phyloP scores from a whole-genome alignment of 805 yeast genomes.

The Candida methanosorbosa region DNA sequence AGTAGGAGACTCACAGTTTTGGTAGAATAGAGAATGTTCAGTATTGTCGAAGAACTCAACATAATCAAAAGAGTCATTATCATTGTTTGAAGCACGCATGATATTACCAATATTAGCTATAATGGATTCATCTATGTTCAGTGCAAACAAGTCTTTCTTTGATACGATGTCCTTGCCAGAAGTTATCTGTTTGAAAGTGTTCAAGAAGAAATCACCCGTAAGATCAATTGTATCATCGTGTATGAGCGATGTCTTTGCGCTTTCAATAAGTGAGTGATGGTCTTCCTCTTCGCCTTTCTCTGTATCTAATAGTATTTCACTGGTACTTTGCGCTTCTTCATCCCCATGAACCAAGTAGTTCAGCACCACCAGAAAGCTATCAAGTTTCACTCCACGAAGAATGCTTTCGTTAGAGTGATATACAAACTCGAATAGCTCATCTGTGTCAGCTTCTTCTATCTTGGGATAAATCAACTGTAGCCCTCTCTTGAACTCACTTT shows the following conservation, averaged over 20 bases:
- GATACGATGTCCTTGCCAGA: constrained; percentile 23
- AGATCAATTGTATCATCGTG: constrained; percentile 28
- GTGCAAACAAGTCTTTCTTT: constrained; percentile 48
- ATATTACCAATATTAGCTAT: too few relatives aligned
- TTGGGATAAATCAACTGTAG: constrained; percentile 32
- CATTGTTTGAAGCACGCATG: too few relatives aligned
- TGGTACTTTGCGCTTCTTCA: too few relatives aligned
- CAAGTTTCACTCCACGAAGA: constrained; percentile 18
- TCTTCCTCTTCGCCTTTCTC: neutral
- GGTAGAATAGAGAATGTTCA: too few relatives aligned
- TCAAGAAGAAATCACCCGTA: constrained; percentile 29
- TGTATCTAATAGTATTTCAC: too few relatives aligned
- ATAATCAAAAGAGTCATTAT: too few relatives aligned
- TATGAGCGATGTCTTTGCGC: constrained; percentile 18
- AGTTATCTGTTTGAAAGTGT: constrained; percentile 22
- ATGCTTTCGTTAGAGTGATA: constrained; percentile 13
- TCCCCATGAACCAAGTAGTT: constrained; percentile 9
- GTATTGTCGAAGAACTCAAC: too few relatives aligned
- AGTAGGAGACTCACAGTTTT: too few relatives aligned
- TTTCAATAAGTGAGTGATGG: too few relatives aligned
- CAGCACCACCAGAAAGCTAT: constrained; percentile 17
- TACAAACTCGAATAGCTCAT: constrained; percentile 27
- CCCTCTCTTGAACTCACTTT: constrained; percentile 34
- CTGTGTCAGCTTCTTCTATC: constrained; percentile 24
- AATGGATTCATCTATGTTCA: too few relatives aligned